Evolutionary conservation across 2,329 filamentous ascomycete species (phyloP).

Genomic region (Claviceps fusiformis): DNA sequence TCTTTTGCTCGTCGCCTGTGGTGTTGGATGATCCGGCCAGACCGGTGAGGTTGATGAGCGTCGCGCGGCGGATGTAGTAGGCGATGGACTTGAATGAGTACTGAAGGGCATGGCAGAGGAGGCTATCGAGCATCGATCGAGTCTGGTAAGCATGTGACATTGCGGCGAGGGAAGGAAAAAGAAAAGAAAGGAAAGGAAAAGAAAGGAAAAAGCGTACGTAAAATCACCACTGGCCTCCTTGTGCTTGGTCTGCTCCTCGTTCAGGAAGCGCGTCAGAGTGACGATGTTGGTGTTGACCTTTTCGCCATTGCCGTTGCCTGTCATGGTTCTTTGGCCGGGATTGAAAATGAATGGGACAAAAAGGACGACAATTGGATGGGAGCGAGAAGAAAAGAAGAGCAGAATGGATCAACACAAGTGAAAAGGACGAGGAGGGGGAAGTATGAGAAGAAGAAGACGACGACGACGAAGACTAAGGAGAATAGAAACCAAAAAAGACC

Average conservation of each 20-base stretch:
- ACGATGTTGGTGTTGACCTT: constrained; percentile 93
- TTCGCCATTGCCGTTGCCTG: constrained; percentile 39
- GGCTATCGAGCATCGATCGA: constrained; percentile 43
- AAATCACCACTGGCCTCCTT: constrained; percentile 96
- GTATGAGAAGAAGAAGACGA: background rate
- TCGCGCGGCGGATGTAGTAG: constrained; percentile 95
- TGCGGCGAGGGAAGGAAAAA: background rate
- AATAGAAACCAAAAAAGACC: background rate
- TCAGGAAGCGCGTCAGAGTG: constrained; percentile 88
- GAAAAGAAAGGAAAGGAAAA: background rate
- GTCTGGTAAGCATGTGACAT: background rate
- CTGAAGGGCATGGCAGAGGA: constrained; percentile 93
- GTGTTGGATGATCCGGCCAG: constrained; percentile 89
- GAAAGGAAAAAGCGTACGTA: constrained; percentile 50
- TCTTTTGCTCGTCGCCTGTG: constrained; percentile 98
- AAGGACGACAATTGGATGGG: background rate
- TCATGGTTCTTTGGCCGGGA: constrained; percentile 13
- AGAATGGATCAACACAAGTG: background rate
- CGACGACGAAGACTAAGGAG: background rate
- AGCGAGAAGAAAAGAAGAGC: background rate
- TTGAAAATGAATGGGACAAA: background rate
- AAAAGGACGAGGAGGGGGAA: background rate
- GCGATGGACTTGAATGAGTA: constrained; percentile 99
- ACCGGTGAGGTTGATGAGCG: constrained; percentile 87
- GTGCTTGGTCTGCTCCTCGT: constrained; percentile 88